Evolutionary conservation across 208 protist species (phyloP), one percentile per base, ranked within the genome.

Genomic region (Trypanosoma melophagium): DNA sequence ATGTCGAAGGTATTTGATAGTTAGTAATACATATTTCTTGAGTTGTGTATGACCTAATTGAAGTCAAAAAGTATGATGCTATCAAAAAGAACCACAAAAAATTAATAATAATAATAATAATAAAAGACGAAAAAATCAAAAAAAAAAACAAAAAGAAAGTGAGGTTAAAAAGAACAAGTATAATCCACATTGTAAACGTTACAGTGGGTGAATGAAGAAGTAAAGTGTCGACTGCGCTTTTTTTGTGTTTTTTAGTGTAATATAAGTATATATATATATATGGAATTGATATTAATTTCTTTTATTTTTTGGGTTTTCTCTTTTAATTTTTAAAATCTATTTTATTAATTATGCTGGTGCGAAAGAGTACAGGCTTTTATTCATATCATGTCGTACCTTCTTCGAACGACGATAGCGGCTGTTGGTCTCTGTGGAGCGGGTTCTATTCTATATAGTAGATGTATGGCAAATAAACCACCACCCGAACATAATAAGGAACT

Each of bases 341-440:
- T 12, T 44, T 44, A 44, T 44, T 14, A 44, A 14, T 44, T 44
- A 14, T 44, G 12, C 40, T 44, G 40, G n/a, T n/a, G n/a, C n/a
- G n/a, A n/a, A n/a, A n/a, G n/a, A n/a, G n/a, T n/a, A n/a, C n/a
- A n/a, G n/a, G n/a, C n/a, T n/a, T n/a, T n/a, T n/a, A n/a, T n/a
- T n/a, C 61, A 67, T 67, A 51, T 59, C n/a, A 71, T 71, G 66
- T 24, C 66, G 47, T 35, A 16, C 22, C 22, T 80, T 40, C 54
- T 86, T 44, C 84, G 77, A 9, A 66, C 49, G 14, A 69, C 66
- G 13, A 51, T 89, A 22, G 78, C 77, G 9, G 72, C 69, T 0
- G 55, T 92, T 52, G 89, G 84, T 42, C 31, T 81, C 28, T 83
- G 76, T 14, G 85, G 85, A 7, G 86, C 83, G 69, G 76, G 41